Evolutionary conservation across 169 alveolate genomes (phyloP).

Genomic region (Cryptosporidium canis): DNA sequence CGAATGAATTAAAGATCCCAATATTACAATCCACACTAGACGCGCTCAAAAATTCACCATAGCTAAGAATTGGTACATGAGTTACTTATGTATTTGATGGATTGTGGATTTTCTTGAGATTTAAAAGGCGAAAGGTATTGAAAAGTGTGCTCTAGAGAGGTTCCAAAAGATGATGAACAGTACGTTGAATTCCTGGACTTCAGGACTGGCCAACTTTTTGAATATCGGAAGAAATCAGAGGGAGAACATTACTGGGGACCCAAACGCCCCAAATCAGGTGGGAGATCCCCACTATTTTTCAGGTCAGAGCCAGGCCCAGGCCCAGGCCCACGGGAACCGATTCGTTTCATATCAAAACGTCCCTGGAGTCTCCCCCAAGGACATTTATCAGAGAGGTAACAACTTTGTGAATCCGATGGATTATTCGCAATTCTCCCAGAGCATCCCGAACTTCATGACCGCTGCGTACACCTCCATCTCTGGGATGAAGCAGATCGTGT

Average conservation of each 20-base stretch:
- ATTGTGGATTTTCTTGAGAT: not conserved
- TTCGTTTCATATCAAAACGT: conserved; percentile 15
- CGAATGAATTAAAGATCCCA: conserved; percentile 9
- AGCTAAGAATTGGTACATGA: not conserved
- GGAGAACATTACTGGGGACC: conserved; percentile 32
- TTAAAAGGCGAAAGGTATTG: not conserved
- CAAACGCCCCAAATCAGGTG: not conserved
- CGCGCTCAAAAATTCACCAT: conserved; percentile 28
- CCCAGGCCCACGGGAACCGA: not conserved
- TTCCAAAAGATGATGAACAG: conserved; percentile 10
- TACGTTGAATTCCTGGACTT: conserved; percentile 56
- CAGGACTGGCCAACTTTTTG: conserved; percentile 56
- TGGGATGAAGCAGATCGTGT: conserved; percentile 48
- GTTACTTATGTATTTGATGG: not conserved
- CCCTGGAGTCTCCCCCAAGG: conserved; percentile 21
- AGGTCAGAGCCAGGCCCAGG: not conserved
- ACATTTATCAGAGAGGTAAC: conserved; percentile 2
- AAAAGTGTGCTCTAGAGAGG: not conserved
- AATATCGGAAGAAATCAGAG: conserved; percentile 53
- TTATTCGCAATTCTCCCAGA: conserved; percentile 40
- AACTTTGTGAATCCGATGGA: conserved; percentile 22
- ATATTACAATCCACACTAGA: conserved; percentile 37
- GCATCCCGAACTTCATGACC: conserved; percentile 50
- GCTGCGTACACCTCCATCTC: conserved; percentile 67
- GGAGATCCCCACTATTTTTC: not conserved